Base-by-base conservation (phyloP, 2,329 filamentous ascomycete genomes). In the Monascus ruber region DNA sequence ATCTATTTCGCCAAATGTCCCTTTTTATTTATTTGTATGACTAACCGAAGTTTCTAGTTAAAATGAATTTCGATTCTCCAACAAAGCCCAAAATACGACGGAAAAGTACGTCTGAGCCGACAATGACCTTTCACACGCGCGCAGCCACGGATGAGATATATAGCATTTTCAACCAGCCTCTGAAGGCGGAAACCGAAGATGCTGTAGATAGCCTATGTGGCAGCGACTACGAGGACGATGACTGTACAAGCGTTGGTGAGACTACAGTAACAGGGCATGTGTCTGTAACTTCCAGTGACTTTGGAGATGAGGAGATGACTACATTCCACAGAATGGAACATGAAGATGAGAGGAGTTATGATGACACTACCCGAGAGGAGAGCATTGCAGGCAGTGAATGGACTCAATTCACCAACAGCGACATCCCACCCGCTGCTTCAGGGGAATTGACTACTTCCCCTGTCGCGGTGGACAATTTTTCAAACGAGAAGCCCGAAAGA, bases 121-220 rank as follows among this genome's bases (percentile, higher is more conserved):
- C 91, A 1, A 95, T 98, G 88, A 98, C 91, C 1, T 77, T 98
- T 48, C 87, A 96, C 56, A 98, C 91, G 8, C 85, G 78, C 51
- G 89, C 91, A 47, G 91, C 91, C 4, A 95, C 89, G 45, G 88
- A 96, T 51, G 91, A 98, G 51, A 95, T 98, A 38, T 96, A 96
- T 54, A 87, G 87, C 42, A 85, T 98, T 35, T 98, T 96, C 65
- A 96, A 91, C 54, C 84, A 91, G 42, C 89, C 91, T 1, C 61
- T 89, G 29, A 72, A 73, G 45, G 66, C 67, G 2, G 60, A 67
- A 40, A 52, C 66, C 2, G 64, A 65, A 27, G 58, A 63, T 38
- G 74, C 71, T 24, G 70, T 71, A 2, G 79, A 85, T 9, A 79
- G 81, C 41, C 78, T 82, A 34, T 83, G 71, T 40, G 76, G 76